Percentiles rank a stretch among this genome's conserved stretches.
Conservation (phyloP, 1,139 yeast species). For the Waltiozyma sp. region DNA sequence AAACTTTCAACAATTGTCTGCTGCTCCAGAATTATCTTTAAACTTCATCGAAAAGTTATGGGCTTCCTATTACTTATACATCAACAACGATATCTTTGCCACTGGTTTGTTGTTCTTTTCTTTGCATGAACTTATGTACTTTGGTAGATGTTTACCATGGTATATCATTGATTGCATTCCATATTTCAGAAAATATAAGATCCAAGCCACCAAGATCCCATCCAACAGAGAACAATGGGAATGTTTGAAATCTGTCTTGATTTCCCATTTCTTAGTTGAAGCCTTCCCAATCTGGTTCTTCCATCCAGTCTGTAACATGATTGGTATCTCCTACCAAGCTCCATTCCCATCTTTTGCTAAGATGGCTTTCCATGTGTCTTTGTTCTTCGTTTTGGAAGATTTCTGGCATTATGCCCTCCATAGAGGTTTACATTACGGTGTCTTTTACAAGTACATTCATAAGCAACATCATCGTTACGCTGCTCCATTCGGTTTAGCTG, state of each 20-base stretch:
- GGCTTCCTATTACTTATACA: constrained; percentile 57
- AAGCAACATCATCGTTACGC: constrained; percentile 87
- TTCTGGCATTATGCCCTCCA: constrained; percentile 88
- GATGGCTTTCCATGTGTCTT: constrained; percentile 44
- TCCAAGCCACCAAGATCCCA: constrained; percentile 65
- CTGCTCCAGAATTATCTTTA: neutral
- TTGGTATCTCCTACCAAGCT: constrained; percentile 55
- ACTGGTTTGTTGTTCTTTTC: constrained; percentile 58
- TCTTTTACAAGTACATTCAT: constrained; percentile 71
- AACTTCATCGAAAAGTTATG: constrained; percentile 40
- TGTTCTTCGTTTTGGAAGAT: constrained; percentile 71
- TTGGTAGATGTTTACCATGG: constrained; percentile 73
- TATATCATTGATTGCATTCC: constrained; percentile 55
- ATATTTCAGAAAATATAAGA: constrained; percentile 56
- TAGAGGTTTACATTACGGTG: constrained; percentile 64
- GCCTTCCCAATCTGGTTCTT: constrained; percentile 84
- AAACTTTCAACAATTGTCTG: constrained; percentile 19
- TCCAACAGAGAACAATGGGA: constrained; percentile 70
- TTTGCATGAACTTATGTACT: constrained; percentile 61
- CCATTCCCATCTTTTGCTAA: constrained; percentile 59
- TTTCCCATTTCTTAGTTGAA: constrained; percentile 71
- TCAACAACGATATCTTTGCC: constrained; percentile 59
- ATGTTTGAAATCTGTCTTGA: constrained; percentile 63
- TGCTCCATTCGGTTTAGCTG: constrained; percentile 85
- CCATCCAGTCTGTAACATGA: constrained; percentile 62